Evolutionary conservation across 2,329 filamentous ascomycete species (phyloP).

Genomic region (Penicillium hordei): DNA sequence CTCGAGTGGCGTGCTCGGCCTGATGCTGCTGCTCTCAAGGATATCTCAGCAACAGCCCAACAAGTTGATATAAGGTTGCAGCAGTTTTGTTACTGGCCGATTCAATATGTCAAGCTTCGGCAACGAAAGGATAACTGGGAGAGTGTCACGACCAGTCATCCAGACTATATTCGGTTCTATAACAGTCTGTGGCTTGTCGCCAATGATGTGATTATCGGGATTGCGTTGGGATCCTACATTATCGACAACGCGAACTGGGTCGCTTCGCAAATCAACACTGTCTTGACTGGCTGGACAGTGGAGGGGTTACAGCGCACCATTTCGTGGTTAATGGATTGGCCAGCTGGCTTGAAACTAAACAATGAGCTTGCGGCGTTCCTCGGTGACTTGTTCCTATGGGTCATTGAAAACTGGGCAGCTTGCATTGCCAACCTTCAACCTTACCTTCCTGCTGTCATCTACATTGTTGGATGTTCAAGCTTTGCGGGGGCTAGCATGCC

Average conservation of each 20-base stretch:
- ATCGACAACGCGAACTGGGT: slow-evolving; percentile 91
- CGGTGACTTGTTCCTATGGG: slow-evolving; percentile 94
- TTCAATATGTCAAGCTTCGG: slow-evolving; percentile 90
- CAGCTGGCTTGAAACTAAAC: slow-evolving; percentile 92
- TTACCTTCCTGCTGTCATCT: slow-evolving; percentile 79
- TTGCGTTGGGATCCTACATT: slow-evolving; percentile 92
- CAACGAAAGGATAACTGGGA: slow-evolving; percentile 89
- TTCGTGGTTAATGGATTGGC: slow-evolving; percentile 93
- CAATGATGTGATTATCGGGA: slow-evolving; percentile 98
- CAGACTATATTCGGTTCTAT: slow-evolving; percentile 98
- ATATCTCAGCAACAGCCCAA: slow-evolving; percentile 93
- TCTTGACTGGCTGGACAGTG: slow-evolving; percentile 81
- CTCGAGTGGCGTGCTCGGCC: slow-evolving; percentile 82
- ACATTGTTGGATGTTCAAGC: slow-evolving; percentile 88
- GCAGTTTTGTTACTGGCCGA: slow-evolving; percentile 98
- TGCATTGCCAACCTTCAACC: slow-evolving; percentile 78
- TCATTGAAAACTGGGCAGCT: slow-evolving; percentile 96
- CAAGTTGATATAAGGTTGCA: slow-evolving; percentile 96
- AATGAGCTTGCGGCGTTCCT: slow-evolving; percentile 90
- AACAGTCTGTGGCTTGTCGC: slow-evolving; percentile 98
- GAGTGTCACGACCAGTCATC: slow-evolving; percentile 90
- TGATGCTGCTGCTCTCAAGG: slow-evolving; percentile 81
- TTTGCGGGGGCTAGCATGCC: slow-evolving; percentile 97
- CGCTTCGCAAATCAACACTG: slow-evolving; percentile 71
- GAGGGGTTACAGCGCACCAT: slow-evolving; percentile 86